Base-by-base conservation (phyloP, 768 basidiomycete genomes). In the Lentinula sp. region DNA sequence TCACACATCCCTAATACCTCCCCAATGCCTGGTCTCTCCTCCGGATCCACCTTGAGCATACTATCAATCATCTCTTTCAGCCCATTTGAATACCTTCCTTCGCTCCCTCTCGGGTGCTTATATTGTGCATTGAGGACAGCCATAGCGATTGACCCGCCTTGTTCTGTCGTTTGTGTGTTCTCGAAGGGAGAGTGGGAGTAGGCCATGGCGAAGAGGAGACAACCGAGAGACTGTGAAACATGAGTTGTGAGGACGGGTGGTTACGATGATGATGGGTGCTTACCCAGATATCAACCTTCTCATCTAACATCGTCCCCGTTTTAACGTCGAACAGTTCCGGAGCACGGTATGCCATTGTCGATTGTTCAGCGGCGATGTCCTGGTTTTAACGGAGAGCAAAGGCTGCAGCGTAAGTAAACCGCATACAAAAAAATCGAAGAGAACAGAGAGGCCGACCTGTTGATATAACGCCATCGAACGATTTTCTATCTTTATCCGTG, bases 281-380 rank as follows among this genome's bases (percentile, higher is more conserved):
- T 75, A 93, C 94, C 95, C 95, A 97, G 36, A 97, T 94, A 70
- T 97, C 95, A 10, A 97, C 95, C 69, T 94, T 95, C 76, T 98
- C 96, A 66, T 97, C 93, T 7, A 98, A 74, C 0, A 79, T 84
- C 43, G 82, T 77, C 23, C 92, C 93, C 4, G 95, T 98, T 71
- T 96, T 96, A 60, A 97, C 95, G 67, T 99, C 97, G 70, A 98
- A 99, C 20, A 99, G 79, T 69, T 99, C 97, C 0, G 97, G 97
- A 1, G 97, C 95, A 18, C 97, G 87, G 68, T 96, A 99, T 0
- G 97, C 92, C 97, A 99, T 98, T 12, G 95, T 94, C 65, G 94
- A 96, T 72, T 96, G 95, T 73, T 99, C 97, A 16, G 93, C 94
- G 2, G 97, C 97, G 64, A 96, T 86, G 71, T 99, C 97, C 84